phyloP scores from a whole-genome alignment of 2,329 filamentous ascomycete species.

The Anisogramma anomala region DNA sequence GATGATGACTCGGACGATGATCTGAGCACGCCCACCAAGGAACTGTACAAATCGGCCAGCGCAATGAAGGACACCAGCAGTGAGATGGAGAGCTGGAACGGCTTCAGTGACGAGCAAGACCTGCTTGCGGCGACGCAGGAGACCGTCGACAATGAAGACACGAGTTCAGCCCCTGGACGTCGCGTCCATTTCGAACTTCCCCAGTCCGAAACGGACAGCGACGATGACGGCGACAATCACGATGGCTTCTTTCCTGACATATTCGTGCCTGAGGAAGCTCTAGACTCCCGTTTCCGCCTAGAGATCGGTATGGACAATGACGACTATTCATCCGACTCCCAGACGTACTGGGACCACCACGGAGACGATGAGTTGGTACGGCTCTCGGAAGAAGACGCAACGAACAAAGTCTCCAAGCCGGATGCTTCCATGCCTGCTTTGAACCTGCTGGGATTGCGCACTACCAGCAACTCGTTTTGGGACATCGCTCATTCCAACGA shows the following conservation, averaged over 20 bases:
- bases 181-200: slow-evolving; percentile 65
- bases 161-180: slow-evolving; percentile 31
- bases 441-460: no score
- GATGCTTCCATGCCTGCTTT: no score
- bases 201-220: slow-evolving; percentile 53
- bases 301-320: slow-evolving; percentile 60
- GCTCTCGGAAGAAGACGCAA: slow-evolving; percentile 17
- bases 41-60: slow-evolving; percentile 18
- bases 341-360: slow-evolving; percentile 53
- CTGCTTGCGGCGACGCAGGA: background rate
- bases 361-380: slow-evolving; percentile 31
- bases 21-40: slow-evolving; percentile 26
- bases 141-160: background rate
- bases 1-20: slow-evolving; percentile 28
- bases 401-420: no score
- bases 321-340: slow-evolving; percentile 39
- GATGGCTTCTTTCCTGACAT: slow-evolving; percentile 64
- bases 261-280: slow-evolving; percentile 61
- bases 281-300: slow-evolving; percentile 61
- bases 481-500: background rate
- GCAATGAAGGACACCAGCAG: slow-evolving; percentile 28
- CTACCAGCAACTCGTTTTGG: background rate
- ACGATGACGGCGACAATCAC: slow-evolving; percentile 47
- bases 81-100: slow-evolving; percentile 33
- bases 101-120: slow-evolving; percentile 26